phyloP scores from a whole-genome alignment of 2,329 filamentous ascomycete species.

The Ceratocystis destructans region DNA sequence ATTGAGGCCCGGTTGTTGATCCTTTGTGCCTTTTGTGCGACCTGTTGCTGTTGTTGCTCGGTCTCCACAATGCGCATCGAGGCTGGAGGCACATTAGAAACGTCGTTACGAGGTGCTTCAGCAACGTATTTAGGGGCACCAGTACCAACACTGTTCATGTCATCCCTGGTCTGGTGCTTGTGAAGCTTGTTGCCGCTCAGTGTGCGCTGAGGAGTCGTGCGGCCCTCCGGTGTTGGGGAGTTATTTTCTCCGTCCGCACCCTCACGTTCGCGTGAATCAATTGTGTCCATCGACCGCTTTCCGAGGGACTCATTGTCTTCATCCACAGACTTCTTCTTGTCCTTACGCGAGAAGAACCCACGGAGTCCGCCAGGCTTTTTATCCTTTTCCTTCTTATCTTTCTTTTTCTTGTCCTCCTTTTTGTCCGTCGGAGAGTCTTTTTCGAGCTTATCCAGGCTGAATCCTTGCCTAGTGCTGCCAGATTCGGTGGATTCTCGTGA shows the following conservation, averaged over 20 bases:
- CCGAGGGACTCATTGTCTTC: slow-evolving; percentile 45
- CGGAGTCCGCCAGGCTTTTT: slow-evolving; percentile 45
- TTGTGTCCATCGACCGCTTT: slow-evolving; percentile 21
- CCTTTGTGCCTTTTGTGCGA: slow-evolving; percentile 10
- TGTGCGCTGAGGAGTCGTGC: slow-evolving; percentile 36
- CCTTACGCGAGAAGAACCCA: slow-evolving; percentile 49
- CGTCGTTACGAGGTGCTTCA: slow-evolving; percentile 36
- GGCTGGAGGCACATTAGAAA: slow-evolving; percentile 42
- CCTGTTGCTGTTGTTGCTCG: slow-evolving; percentile 32
- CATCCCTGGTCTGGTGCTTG: slow-evolving; percentile 43
- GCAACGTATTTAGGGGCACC: slow-evolving; percentile 17
- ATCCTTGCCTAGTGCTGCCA: slow-evolving; percentile 40
- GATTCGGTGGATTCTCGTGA: slow-evolving; percentile 39
- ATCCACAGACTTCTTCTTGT: slow-evolving; percentile 43
- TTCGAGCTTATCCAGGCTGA: slow-evolving; percentile 60
- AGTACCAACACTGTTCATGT: slow-evolving; percentile 32
- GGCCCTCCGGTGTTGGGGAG: slow-evolving; percentile 29
- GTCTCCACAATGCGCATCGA: slow-evolving; percentile 47
- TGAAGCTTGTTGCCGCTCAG: slow-evolving; percentile 49
- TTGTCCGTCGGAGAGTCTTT: slow-evolving; percentile 45
- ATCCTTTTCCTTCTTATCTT: slow-evolving; percentile 60
- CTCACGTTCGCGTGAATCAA: slow-evolving; percentile 12
- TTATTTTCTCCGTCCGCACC: slow-evolving; percentile 3
- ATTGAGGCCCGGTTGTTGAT: slow-evolving; percentile 14
- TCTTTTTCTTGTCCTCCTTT: slow-evolving; percentile 58